Evolutionary conservation across 2,329 filamentous ascomycete species (phyloP), one percentile per base, ranked within the genome.

Genomic region (Ceratocystis colombiana): DNA sequence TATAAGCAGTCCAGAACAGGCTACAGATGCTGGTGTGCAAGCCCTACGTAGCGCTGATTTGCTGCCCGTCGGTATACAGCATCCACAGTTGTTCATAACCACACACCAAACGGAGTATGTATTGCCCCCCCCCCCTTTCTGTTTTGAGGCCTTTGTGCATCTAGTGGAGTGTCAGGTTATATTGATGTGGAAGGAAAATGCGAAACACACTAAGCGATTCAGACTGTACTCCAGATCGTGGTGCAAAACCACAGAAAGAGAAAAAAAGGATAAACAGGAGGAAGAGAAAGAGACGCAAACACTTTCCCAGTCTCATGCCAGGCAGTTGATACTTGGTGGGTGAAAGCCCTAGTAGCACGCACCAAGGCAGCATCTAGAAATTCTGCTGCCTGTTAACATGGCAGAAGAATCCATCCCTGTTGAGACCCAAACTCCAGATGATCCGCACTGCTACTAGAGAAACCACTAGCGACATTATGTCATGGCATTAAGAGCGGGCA

Each of bases 201-300:
- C 28, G 25, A 59, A 59, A 33, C 55, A 37, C 28, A 37, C 25
- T 59, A 37, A 37, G 55, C 55, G 55, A 59, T 30, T 59, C 55
- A 59, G 25, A 30, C 28, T 59, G 55, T 59, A n/a, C 25, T 37
- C 55, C 17, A 20, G 8, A n/a, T 59, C 17, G 55, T 37, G 30
- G 37, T 33, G 55, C 33, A n/a, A 33, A 37, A 37, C 37, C 37
- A 41, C 37, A 41, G 5, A 17, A 33, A n/a, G 3, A 20, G 37
- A 59, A 25, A 25, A 59, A 37, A 37, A 33, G 55, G 25, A 28
- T 59, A 59, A 25, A 59, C 55, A 59, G 55, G 33, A 59, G 4
- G 17, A 37, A 30, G 17, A 33, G 37, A 37, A 53, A 22, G 20
- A 28, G 25, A 20, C 48, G 48, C 48, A 53, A 28, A 28, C 48